A percentile compares a stretch with the other conserved stretches of the same genome.
phyloP scores from a whole-genome alignment of 305 asterid species.

The Rubia occidens region DNA sequence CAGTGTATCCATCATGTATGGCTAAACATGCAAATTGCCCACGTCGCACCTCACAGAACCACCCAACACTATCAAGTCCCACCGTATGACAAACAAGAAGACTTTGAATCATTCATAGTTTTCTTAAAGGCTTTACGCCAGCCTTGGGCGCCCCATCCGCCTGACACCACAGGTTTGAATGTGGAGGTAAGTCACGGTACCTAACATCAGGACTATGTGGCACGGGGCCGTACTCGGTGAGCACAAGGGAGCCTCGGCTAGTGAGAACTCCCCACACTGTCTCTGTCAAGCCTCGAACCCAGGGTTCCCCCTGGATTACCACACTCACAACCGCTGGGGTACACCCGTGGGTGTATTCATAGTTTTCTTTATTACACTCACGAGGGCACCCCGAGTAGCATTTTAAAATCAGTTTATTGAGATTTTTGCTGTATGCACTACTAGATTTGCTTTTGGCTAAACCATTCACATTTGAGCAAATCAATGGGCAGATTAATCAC shows the following conservation, averaged over 20 bases:
- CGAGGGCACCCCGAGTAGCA: neutral
- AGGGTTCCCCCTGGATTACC: too few relatives aligned
- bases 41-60: neutral
- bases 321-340: too few relatives aligned
- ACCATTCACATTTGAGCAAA: neutral
- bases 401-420: neutral
- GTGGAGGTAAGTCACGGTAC: too few relatives aligned
- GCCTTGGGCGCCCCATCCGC: too few relatives aligned
- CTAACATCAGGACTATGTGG: too few relatives aligned
- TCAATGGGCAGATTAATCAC: slow-evolving; percentile 11
- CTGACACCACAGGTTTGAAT: too few relatives aligned
- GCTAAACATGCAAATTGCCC: neutral
- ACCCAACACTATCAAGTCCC: neutral
- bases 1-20: neutral
- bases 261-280: too few relatives aligned
- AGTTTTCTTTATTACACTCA: neutral
- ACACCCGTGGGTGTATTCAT: too few relatives aligned
- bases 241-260: too few relatives aligned
- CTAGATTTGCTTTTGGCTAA: slow-evolving; percentile 6
- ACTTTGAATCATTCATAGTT: neutral
- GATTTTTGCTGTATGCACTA: neutral
- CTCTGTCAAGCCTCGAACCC: too few relatives aligned
- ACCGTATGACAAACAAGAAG: neutral
- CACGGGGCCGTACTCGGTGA: too few relatives aligned
- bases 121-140: too few relatives aligned